Conservation (phyloP, 2,329 filamentous ascomycete species). For the Cryphonectria carpinicola region DNA sequence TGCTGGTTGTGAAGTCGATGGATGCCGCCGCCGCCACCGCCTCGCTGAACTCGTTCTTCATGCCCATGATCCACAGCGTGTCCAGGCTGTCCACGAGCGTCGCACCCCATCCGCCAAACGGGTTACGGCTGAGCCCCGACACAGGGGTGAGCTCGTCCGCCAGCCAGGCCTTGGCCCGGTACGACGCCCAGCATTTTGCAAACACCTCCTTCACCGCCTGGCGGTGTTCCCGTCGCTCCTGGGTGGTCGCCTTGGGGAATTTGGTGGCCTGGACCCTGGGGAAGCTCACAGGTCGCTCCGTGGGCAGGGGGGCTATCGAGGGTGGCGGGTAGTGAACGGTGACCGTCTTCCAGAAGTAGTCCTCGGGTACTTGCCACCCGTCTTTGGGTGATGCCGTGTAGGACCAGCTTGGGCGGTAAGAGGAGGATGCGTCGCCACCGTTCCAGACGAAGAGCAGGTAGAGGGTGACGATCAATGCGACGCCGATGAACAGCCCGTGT, state of each 20-base stretch:
- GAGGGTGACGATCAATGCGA: background rate
- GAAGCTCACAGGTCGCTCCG: background rate
- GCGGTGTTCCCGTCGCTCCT: constrained; percentile 14
- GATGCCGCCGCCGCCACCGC: constrained; percentile 18
- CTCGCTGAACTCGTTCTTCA: constrained; percentile 24
- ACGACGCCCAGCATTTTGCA: constrained; percentile 21
- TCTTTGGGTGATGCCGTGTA: constrained; percentile 5
- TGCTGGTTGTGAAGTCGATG: constrained; percentile 25
- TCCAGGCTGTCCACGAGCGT: constrained; percentile 29
- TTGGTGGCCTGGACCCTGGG: constrained; percentile 22
- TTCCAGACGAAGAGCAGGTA: constrained; percentile 9
- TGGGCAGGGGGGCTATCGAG: constrained; percentile 21
- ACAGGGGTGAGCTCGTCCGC: constrained; percentile 24
- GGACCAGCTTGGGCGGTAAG: background rate
- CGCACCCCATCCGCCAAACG: constrained; percentile 28
- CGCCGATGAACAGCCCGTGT: constrained; percentile 13
- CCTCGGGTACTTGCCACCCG: constrained; percentile 18
- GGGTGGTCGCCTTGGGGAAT: constrained; percentile 17
- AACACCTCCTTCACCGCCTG: constrained; percentile 27
- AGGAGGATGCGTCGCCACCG: background rate
- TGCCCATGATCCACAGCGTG: constrained; percentile 28
- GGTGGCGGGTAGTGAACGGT: constrained; percentile 15
- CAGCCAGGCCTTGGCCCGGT: constrained; percentile 23
- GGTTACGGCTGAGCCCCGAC: constrained; percentile 14
- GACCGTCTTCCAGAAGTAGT: constrained; percentile 28